phyloP scores from a whole-genome alignment of 2,329 filamentous ascomycete genomes.

The Xylaria sp. region DNA sequence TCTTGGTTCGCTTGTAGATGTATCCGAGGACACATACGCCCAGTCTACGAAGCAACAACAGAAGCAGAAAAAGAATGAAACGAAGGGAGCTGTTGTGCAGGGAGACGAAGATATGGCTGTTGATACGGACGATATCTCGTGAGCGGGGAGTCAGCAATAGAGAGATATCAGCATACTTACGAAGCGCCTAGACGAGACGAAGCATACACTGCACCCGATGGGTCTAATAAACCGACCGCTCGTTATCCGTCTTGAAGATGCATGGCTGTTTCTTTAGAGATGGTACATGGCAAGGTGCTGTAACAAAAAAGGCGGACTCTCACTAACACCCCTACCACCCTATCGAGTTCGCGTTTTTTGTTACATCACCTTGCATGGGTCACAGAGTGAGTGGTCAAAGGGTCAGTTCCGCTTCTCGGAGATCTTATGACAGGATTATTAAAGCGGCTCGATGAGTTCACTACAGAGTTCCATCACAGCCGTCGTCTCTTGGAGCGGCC shows the following conservation, averaged over 20 bases:
- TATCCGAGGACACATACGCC: conserved; percentile 25
- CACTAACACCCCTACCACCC: too few species aligned
- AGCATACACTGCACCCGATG: neutral
- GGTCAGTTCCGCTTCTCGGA: too few species aligned
- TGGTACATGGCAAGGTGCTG: too few species aligned
- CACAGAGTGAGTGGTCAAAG: too few species aligned
- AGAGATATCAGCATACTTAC: neutral
- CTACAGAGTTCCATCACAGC: neutral
- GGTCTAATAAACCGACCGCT: too few species aligned
- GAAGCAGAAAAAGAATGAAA: neutral
- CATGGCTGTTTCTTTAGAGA: neutral
- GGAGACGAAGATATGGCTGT: conserved; percentile 36
- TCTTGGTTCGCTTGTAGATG: conserved; percentile 23
- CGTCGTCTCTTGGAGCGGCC: neutral
- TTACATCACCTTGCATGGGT: too few species aligned
- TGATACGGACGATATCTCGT: conserved; percentile 44
- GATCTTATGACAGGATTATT: too few species aligned
- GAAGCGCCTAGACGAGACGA: neutral
- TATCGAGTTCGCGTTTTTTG: too few species aligned
- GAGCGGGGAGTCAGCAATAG: conserved; percentile 9
- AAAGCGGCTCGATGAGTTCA: neutral
- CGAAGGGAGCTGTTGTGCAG: conserved; percentile 18
- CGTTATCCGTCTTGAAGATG: neutral
- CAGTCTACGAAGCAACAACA: conserved; percentile 16
- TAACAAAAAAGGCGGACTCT: too few species aligned